These are phyloP conservation scores for Pleurotus citrinopileatus DNA, from an alignment of 768 basidiomycete genomes.

Conservation along the genomic window DNA sequence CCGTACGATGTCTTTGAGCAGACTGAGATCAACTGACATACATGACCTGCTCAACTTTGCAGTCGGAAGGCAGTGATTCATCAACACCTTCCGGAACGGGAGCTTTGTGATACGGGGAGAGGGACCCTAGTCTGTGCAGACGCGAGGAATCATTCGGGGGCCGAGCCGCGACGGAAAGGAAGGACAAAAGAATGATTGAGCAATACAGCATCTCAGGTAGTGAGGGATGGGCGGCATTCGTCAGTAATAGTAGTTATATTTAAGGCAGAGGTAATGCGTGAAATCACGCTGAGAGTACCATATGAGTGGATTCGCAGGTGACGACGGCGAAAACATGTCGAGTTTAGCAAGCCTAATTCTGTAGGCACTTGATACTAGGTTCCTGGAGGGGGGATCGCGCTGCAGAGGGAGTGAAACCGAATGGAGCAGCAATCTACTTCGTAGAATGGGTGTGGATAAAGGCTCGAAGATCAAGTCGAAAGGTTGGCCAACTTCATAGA, in stretches of 20 bases:
- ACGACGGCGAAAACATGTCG: too few species aligned
- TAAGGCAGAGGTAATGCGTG: background rate
- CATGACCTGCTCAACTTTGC: slow-evolving; percentile 8
- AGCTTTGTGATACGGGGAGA: slow-evolving; percentile 1
- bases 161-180: background rate
- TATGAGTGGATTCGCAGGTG: too few species aligned
- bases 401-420: too few species aligned
- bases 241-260: too few species aligned
- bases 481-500: too few species aligned
- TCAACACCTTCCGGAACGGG: background rate
- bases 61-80: background rate
- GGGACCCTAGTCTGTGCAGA: background rate
- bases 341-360: too few species aligned
- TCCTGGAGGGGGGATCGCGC: too few species aligned
- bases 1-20: background rate
- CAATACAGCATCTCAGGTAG: background rate
- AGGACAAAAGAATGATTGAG: background rate
- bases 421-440: too few species aligned
- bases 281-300: too few species aligned
- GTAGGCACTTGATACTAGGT: too few species aligned
- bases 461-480: too few species aligned
- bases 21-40: background rate
- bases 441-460: too few species aligned
- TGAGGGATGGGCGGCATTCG: background rate
- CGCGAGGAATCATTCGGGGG: background rate